Evolutionary conservation across 1,139 yeast genomes (phyloP), one percentile per base, ranked within the genome.

Genomic region (Saccharomycopsis hybrid): DNA sequence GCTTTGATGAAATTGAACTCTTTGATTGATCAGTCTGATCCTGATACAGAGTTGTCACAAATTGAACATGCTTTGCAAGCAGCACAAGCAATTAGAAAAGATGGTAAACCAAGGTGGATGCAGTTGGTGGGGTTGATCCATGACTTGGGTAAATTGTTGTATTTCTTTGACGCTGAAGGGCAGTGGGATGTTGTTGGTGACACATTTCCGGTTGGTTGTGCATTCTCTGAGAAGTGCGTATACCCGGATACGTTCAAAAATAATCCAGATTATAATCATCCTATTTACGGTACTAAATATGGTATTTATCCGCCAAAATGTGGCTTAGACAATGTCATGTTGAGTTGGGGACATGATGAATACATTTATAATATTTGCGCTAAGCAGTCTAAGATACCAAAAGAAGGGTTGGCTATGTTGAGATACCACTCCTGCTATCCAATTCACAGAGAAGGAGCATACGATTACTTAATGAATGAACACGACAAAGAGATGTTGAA

Each of bases 131-230:
- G 89, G 0, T 65, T 82, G 44, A 80, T 82, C 39, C 89, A 82
- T 59, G 89, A 82, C 61, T 66, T 82, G 54, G 89, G 89, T 1
- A 82, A 82, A 60, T 68, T 82, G 25, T 67, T 82, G 28, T 82
- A 82, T 60, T 82, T 82, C 56, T 82, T 76, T 58, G 88, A 80
- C 58, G 81, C 86, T 31, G 73, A 77, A 58, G 88, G 88, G 4
- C 88, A 82, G 61, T 82, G 89, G 89, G 88, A 82, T 59, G 89
- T 82, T 18, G 89, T 82, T 29, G 89, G 89, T 5, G 89, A 82
- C 59, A 82, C 89, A 0, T 82, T 82, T 60, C 86, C 88, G 0
- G 87, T 82, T 32, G 89, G 89, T 2, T 82, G 88, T 62, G 73
- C 73, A 55, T 82, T 73, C 58, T 80, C 78, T 61, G 74, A 73